These are phyloP conservation scores for Puccinia horiana DNA, from an alignment of 1,284 basidiomycete genomes.

Conservation along the genomic window DNA sequence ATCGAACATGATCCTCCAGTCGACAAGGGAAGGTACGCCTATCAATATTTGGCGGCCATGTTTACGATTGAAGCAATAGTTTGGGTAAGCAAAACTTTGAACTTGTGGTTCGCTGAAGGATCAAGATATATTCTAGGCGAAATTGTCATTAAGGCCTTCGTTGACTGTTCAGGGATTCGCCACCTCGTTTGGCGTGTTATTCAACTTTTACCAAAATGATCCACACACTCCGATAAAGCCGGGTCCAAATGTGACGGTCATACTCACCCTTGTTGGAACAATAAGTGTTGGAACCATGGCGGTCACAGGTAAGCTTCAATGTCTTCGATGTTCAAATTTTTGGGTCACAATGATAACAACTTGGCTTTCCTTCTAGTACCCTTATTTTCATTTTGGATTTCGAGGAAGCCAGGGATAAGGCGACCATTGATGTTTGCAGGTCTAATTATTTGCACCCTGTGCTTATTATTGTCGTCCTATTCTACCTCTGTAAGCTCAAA, in stretches of 20 bases:
- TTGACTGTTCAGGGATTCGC: constrained; percentile 27
- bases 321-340: background rate
- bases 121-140: background rate
- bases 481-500: constrained; percentile 29
- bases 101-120: background rate
- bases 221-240: constrained; percentile 4
- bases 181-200: constrained; percentile 41
- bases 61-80: constrained; percentile 2
- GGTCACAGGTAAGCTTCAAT: background rate
- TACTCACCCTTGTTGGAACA: constrained; percentile 47
- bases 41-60: constrained; percentile 18
- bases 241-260: background rate
- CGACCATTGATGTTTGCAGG: constrained; percentile 23
- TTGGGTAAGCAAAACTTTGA: background rate
- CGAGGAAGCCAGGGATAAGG: constrained; percentile 19
- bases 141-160: background rate
- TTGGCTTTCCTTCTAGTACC: background rate
- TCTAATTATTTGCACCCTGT: background rate
- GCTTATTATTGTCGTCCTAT: constrained; percentile 40
- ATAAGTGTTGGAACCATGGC: constrained; percentile 41
- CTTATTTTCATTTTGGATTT: background rate
- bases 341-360: background rate
- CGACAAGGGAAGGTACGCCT: background rate
- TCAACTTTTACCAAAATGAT: constrained; percentile 37
- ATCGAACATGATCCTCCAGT: background rate